Evolutionary conservation across 2,329 filamentous ascomycete species (phyloP).

Genomic region (Nemania sp.): DNA sequence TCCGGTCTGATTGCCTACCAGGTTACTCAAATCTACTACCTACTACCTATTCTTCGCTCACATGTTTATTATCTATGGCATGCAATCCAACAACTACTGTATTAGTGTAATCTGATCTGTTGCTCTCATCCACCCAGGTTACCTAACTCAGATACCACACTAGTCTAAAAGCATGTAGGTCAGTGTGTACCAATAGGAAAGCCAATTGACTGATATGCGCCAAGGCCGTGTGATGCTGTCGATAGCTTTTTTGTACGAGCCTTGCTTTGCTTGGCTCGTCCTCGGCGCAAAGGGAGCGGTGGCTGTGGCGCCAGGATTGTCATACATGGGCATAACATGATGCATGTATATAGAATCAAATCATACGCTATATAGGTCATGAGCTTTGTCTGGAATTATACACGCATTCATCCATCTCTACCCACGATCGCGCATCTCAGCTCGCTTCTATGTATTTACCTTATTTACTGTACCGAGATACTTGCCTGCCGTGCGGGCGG

Average conservation of each 20-base stretch:
- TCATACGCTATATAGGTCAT: neutral
- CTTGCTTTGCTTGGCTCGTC: constrained; percentile 4
- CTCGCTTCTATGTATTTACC: neutral
- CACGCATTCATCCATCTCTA: neutral
- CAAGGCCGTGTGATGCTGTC: constrained; percentile 13
- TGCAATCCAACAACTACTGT: too few relatives aligned
- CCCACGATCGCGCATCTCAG: neutral
- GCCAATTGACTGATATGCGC: constrained; percentile 14
- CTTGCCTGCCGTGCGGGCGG: constrained; percentile 11
- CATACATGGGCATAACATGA: neutral
- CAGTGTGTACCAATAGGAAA: neutral
- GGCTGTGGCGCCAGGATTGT: neutral
- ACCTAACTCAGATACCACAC: neutral
- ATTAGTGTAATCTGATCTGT: too few relatives aligned
- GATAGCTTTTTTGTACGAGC: neutral
- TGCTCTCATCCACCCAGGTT: neutral
- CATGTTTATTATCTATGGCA: neutral
- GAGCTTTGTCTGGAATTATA: neutral
- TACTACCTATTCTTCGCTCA: too few relatives aligned
- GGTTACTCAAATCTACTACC: too few relatives aligned
- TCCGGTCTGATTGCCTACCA: neutral
- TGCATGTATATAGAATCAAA: constrained; percentile 2
- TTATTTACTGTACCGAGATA: neutral
- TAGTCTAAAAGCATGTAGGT: neutral
- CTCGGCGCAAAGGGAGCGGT: constrained; percentile 3